Conservation (phyloP, 2,329 filamentous ascomycete genomes). For the Knoxdaviesia capensis region DNA sequence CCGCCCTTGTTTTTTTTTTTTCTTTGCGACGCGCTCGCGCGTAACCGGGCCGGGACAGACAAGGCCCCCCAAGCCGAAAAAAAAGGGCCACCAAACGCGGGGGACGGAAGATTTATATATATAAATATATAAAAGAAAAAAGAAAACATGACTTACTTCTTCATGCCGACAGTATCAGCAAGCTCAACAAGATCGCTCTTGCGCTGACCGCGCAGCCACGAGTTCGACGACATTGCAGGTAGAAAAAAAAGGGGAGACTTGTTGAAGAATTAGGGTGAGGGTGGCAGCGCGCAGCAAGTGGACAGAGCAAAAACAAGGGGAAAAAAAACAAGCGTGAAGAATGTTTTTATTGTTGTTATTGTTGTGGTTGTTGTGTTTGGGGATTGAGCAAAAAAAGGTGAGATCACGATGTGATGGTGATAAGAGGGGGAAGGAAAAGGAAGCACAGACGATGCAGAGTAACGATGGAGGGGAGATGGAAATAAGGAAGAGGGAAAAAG, state of each 20-base stretch:
- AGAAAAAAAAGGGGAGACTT: conserved; percentile 1
- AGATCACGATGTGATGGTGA: not conserved
- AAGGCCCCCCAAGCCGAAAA: too few relatives aligned
- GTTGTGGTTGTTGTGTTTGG: not conserved
- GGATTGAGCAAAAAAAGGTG: conserved; percentile 11
- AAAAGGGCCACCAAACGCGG: not conserved
- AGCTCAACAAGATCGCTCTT: conserved; percentile 63
- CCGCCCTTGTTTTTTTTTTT: too few relatives aligned
- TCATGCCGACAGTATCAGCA: conserved; percentile 48
- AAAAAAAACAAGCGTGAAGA: not conserved
- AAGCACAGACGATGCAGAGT: conserved; percentile 3
- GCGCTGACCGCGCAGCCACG: conserved; percentile 64
- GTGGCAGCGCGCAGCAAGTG: not conserved
- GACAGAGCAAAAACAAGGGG: not conserved
- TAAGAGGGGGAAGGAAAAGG: not conserved
- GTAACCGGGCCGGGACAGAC: too few relatives aligned
- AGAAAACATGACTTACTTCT: conserved; percentile 37
- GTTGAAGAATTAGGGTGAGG: not conserved
- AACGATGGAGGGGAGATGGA: conserved; percentile 3
- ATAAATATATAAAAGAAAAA: not conserved
- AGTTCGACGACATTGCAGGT: conserved; percentile 39
- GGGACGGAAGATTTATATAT: not conserved
- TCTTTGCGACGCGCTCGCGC: too few relatives aligned
- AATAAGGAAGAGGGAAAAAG: not conserved
- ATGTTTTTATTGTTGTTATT: not conserved